A percentile compares a stretch with the other conserved stretches of the same genome.
phyloP scores from a whole-genome alignment of 106 monocot species.

The Allium fistulosum region DNA sequence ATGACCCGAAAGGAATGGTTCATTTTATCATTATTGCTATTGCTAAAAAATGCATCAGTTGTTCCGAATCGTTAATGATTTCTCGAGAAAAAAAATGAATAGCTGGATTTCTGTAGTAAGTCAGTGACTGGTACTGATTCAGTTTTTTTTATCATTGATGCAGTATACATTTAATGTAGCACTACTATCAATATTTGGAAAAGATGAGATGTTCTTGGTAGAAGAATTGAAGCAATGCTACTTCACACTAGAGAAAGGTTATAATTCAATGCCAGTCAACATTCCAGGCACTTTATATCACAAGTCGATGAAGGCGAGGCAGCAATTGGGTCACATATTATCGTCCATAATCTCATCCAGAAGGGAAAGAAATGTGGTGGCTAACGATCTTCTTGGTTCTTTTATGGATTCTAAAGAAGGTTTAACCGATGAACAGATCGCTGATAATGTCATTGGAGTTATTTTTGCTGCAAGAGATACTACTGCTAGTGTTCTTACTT shows the following conservation, averaged over 20 bases:
- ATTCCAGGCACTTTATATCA: slow-evolving; percentile 84
- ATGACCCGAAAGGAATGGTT: too few species aligned
- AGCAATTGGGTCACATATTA: slow-evolving; percentile 38
- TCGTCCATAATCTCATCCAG: slow-evolving; percentile 41
- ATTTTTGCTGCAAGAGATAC: slow-evolving; percentile 94
- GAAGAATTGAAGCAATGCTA: slow-evolving; percentile 83
- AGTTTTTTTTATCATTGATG: too few species aligned
- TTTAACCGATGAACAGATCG: slow-evolving; percentile 79
- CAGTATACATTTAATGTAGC: slow-evolving; percentile 90
- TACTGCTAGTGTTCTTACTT: slow-evolving; percentile 88
- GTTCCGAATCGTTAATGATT: too few species aligned
- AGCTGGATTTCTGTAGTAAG: too few species aligned
- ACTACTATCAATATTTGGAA: slow-evolving; percentile 67
- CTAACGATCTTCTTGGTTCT: slow-evolving; percentile 61
- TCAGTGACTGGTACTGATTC: too few species aligned
- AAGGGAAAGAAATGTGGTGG: slow-evolving; percentile 19
- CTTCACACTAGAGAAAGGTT: slow-evolving; percentile 84
- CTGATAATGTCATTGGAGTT: slow-evolving; percentile 93
- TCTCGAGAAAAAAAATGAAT: too few species aligned
- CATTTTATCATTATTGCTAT: too few species aligned
- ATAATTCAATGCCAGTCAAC: slow-evolving; percentile 95
- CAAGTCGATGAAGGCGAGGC: slow-evolving; percentile 81
- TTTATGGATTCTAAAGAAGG: slow-evolving; percentile 63
- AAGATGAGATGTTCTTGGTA: slow-evolving; percentile 37
- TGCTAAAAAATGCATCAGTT: too few species aligned